Evolutionary conservation across 2,329 filamentous ascomycete species (phyloP), one percentile per base, ranked within the genome.

Genomic region (Cucurbitaria berberidis): DNA sequence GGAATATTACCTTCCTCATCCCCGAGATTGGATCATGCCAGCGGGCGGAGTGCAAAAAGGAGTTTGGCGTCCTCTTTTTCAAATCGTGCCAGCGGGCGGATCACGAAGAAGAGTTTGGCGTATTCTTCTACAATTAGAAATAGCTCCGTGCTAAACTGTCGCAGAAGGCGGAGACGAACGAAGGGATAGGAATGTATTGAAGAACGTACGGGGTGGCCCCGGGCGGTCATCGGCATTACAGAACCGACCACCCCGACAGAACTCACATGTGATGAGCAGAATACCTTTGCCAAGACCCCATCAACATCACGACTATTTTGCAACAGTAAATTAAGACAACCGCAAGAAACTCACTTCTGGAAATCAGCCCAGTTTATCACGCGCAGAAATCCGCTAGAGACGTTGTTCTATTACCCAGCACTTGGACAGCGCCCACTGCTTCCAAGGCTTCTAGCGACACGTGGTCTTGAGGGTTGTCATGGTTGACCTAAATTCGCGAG

Each of bases 31-130:
- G 51, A n/a, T 40, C 27, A 29, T 15, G 21, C 24, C 5, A 26
- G 24, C 24, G 9, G 24, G 24, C 24, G 24, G 5, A 26, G 24
- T 26, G 27, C 60, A 22, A 38, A 44, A 36, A 44, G 13, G 29
- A 50, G 60, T 38, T 54, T 59, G 51, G 55, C 41, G 48, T 41
- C 32, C 41, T 50, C 26, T 11, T 24, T 19, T 44, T 43, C 10
- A 42, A 45, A n/a, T n/a, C n/a, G 21, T 10, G 30, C n/a, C n/a
- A 7, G 41, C 60, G 60, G 60, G 13, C 39, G 57, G 57, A 57
- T 22, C 61, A 32, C 60, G 26, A 38, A 44, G 40, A 44, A n/a
- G 29, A 50, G 60, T 38, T 54, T 59, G 51, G 55, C 41, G 48
- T 41, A 27, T 44, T 50, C 26, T 11, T 24, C 21, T 44, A 46